These are phyloP conservation scores for Ogataea zsoltii DNA, from an alignment of 805 yeast genomes.

Conservation along the genomic window DNA sequence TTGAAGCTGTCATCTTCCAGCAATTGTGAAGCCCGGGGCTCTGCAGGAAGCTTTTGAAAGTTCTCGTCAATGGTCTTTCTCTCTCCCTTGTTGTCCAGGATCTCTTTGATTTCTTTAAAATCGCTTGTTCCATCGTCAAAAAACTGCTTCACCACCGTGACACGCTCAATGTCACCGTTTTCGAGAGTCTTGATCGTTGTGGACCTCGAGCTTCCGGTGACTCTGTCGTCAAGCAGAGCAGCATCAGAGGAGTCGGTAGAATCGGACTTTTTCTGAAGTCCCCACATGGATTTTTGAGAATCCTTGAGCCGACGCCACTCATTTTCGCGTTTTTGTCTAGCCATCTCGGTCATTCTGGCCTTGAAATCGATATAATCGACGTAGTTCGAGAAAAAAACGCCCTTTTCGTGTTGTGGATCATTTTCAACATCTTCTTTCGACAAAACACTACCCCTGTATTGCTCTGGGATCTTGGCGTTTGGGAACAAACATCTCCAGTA, in stretches of 20 bases:
- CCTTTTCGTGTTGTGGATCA: constrained; percentile 44
- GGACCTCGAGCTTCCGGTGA: constrained; percentile 40
- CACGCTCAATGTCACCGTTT: constrained; percentile 45
- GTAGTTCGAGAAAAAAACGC: constrained; percentile 63
- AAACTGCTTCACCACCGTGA: constrained; percentile 37
- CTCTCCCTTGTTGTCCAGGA: constrained; percentile 40
- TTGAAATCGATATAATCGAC: constrained; percentile 70
- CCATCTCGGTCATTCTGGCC: constrained; percentile 49
- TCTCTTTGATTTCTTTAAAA: constrained; percentile 38
- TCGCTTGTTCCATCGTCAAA: constrained; percentile 46
- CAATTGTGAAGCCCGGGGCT: neutral
- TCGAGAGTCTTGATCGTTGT: constrained; percentile 38
- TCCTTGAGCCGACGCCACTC: constrained; percentile 27
- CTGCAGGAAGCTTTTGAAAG: constrained; percentile 11
- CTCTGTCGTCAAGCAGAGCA: constrained; percentile 14
- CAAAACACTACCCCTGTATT: constrained; percentile 36
- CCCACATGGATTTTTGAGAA: constrained; percentile 31
- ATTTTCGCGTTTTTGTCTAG: constrained; percentile 38
- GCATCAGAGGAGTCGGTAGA: constrained; percentile 22
- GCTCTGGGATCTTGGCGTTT: constrained; percentile 38
- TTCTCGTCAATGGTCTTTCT: constrained; percentile 29
- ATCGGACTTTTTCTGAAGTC: constrained; percentile 17
- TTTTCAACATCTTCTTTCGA: constrained; percentile 60
- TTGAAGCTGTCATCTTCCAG: neutral
- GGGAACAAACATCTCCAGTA: constrained; percentile 93